Evolutionary conservation across 768 basidiomycete genomes (phyloP), one percentile per base, ranked within the genome.

Genomic region (Suillus ampliporus): DNA sequence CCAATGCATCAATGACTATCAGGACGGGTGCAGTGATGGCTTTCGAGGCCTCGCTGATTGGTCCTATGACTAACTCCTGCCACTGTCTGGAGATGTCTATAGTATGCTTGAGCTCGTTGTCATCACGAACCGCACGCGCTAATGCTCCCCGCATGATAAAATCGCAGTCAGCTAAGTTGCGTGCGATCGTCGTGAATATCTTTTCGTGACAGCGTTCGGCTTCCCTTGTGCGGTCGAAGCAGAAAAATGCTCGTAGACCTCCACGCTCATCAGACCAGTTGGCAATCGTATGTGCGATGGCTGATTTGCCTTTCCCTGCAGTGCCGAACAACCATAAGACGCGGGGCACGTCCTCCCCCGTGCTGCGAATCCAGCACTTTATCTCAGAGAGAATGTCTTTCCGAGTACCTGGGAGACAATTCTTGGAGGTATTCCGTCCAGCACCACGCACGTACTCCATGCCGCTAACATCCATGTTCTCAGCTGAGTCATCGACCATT

Each of bases 1-100:
- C 67, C 35, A 72, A 47, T 7, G 60, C 72, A 51, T 74, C 73
- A 34, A 73, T 68, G 51, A 72, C 61, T 28, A 72, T 58, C 13
- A 71, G 40, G n/a, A 71, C 64, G 31, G 68, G 73, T 10, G 67
- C 66, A 51, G 64, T 19, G 35, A 68, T 53, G 14, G 58, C 56
- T 28, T 31, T 31, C 31, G 31, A 31, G 3, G 35, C 60, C 15
- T 38, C 51, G n/a, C 28, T 8, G 6, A 61, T 58, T 0, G 70
- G 68, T 38, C 53, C 48, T 41, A 70, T 14, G 34, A 72, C 63
- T n/a, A 70, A 58, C 6, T 64, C 60, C 21, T 60, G 62, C 31
- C 70, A 65, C 46, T 70, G 69, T 17, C 14, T 23, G 6, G 19
- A 11, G 37, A 56, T 13, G 17, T 51, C 35, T 14, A 10, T 8